Evolutionary conservation across 2,329 filamentous ascomycete genomes (phyloP).

Genomic region (Aspergillus glaucus): DNA sequence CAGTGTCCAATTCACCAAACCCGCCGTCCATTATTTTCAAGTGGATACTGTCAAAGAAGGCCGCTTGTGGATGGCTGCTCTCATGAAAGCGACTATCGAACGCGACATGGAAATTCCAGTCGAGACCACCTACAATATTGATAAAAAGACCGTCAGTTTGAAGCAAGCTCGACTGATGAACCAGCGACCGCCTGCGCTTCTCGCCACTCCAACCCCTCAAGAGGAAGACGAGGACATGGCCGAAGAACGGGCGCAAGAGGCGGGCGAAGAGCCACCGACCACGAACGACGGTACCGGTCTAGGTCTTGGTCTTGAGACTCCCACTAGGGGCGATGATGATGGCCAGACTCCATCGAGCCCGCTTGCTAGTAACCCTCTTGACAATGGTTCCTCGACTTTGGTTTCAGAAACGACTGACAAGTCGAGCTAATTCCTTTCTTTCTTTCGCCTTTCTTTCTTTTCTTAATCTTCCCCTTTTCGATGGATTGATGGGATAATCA

Average conservation of each 20-base stretch:
- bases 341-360: conserved; percentile 12
- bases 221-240: conserved; percentile 22
- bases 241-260: conserved; percentile 3
- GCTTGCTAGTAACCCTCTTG: conserved; percentile 23
- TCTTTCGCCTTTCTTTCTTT: neutral
- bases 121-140: conserved; percentile 90
- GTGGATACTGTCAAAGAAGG: conserved; percentile 85
- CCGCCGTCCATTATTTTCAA: conserved; percentile 94
- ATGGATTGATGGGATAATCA: neutral
- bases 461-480: neutral
- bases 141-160: conserved; percentile 72
- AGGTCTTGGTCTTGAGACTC: conserved; percentile 25
- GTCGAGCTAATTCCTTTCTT: conserved; percentile 11
- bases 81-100: conserved; percentile 99
- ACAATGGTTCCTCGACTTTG: conserved; percentile 19
- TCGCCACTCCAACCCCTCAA: conserved; percentile 47
- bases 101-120: conserved; percentile 71
- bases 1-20: conserved; percentile 95
- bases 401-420: conserved; percentile 22
- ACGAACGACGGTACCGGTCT: conserved; percentile 27
- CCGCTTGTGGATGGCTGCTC: conserved; percentile 92
- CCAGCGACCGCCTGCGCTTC: conserved; percentile 81
- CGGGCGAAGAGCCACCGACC: conserved; percentile 1
- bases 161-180: conserved; percentile 81
- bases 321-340: conserved; percentile 6